A percentile compares a stretch with the other conserved stretches of the same genome.
Evolutionary conservation across 2,329 filamentous ascomycete species (phyloP).

Genomic region (Beauveria sp.): DNA sequence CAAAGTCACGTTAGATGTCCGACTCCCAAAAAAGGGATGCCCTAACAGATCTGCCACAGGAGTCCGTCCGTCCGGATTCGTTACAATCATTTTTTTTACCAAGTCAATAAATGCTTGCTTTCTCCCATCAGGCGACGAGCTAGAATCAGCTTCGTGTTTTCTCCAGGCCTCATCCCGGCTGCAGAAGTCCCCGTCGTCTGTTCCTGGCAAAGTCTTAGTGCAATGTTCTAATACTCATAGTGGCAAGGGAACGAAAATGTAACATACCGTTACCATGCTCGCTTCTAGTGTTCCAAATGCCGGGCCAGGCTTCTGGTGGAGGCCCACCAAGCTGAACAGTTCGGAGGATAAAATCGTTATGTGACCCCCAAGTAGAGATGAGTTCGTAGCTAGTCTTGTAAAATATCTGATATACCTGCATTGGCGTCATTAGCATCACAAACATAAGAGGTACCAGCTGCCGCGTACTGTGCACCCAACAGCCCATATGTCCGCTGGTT

Average conservation of each 20-base stretch:
- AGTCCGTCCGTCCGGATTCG: not conserved
- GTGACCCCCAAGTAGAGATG: not conserved
- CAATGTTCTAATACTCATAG: not conserved
- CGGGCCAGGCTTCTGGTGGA: not conserved
- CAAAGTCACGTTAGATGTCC: not conserved
- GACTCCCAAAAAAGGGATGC: not conserved
- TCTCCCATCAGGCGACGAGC: not conserved
- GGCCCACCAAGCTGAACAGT: not conserved
- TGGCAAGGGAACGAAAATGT: not conserved
- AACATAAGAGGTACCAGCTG: not conserved
- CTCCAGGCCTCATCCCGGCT: not conserved
- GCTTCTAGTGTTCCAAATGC: not conserved
- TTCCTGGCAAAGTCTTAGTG: not conserved
- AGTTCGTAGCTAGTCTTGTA: not conserved
- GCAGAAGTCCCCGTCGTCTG: not conserved
- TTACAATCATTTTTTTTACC: not conserved
- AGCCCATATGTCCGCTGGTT: not conserved
- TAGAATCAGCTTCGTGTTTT: not conserved
- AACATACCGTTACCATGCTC: not conserved
- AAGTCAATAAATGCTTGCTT: not conserved
- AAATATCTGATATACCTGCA: not conserved
- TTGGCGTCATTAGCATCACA: not conserved
- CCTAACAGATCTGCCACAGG: not conserved
- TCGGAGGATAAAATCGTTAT: not conserved
- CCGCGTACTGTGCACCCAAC: not conserved